Evolutionary conservation across 352 stramenopile genomes (phyloP).

Genomic region (Globisporangium splendens): DNA sequence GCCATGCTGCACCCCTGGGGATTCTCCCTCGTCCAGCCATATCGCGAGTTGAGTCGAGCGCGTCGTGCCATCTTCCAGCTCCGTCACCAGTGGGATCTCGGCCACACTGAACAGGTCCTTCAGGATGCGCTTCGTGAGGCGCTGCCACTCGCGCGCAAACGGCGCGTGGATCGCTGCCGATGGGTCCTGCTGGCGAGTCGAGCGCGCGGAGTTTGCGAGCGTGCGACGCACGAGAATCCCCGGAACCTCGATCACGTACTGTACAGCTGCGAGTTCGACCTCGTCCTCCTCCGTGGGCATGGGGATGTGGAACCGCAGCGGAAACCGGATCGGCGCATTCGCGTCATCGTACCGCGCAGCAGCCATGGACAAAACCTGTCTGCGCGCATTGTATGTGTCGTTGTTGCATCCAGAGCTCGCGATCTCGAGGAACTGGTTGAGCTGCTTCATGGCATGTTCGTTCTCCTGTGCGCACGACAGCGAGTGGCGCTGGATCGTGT

Average conservation of each 20-base stretch:
- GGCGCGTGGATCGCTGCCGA: slow-evolving; percentile 36
- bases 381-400: slow-evolving; percentile 51
- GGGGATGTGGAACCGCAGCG: slow-evolving; percentile 54
- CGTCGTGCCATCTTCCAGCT: slow-evolving; percentile 15
- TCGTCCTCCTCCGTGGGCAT: slow-evolving; percentile 7
- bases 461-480: slow-evolving; percentile 44
- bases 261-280: slow-evolving; percentile 7
- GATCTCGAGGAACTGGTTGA: slow-evolving; percentile 75
- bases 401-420: slow-evolving; percentile 65
- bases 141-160: slow-evolving; percentile 67
- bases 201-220: slow-evolving; percentile 32
- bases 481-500: slow-evolving; percentile 53
- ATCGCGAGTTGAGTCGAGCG: slow-evolving; percentile 34
- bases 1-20: slow-evolving; percentile 29
- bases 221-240: slow-evolving; percentile 49
- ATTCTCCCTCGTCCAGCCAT: slow-evolving; percentile 49
- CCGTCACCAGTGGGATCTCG: slow-evolving; percentile 35
- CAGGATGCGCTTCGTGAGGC: slow-evolving; percentile 53
- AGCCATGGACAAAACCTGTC: slow-evolving; percentile 39
- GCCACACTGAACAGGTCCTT: slow-evolving; percentile 59
- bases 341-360: slow-evolving; percentile 13
- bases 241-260: slow-evolving; percentile 54
- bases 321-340: slow-evolving; percentile 40
- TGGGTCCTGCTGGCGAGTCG: slow-evolving; percentile 18
- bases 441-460: slow-evolving; percentile 71